Base-by-base conservation (phyloP, 2,329 filamentous ascomycete species). In the Cytospora piceicola region DNA sequence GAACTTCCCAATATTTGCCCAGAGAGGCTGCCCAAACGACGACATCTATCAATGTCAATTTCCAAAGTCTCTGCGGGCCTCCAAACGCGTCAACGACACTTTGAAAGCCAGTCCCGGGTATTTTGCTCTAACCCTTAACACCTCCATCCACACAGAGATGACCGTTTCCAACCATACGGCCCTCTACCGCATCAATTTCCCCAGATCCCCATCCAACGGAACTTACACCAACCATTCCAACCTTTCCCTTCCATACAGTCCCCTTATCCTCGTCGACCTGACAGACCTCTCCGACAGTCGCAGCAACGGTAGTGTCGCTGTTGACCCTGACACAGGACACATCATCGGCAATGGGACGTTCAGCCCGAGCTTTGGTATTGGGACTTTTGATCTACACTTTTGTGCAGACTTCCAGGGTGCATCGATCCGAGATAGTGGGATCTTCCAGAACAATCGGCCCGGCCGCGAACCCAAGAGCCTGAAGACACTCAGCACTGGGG, bases 181-280 rank as follows among this genome's bases (percentile, higher is more conserved):
- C 8, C 75, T 86, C 2, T 85, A 84, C 69, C 77, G 79, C 29
- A 84, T 86, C 72, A 79, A 78, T 3, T 85, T 85, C 63, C 76
- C 76, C 12, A 59, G 55, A 12, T 20, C 55, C n/a, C 46, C 58
- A 17, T 34, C 63, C 12, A 60, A 64, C n/a, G 46, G 15, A 20
- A 55, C 36, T 24, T 49, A 17, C 22, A 73, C 72, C 20, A 70
- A 71, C 39, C 68, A 70, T 49, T 62, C 72, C n/a, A 70, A 70
- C 39, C 68, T 70, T 39, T 62, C 73, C 52, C 76, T 76, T 17
- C 77, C 78, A 4, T 72, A 80, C 14, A 80, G 77, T 64, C 83
- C 83, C 11, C 67, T 85, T 7, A 78, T 86, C 27, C 75, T 83
- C 51, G 72, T 83, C 7, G 83, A 86, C 67, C 73, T 85, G 27